Evolutionary conservation across 768 basidiomycete genomes (phyloP).

Genomic region (Vishniacozyma victoriae): DNA sequence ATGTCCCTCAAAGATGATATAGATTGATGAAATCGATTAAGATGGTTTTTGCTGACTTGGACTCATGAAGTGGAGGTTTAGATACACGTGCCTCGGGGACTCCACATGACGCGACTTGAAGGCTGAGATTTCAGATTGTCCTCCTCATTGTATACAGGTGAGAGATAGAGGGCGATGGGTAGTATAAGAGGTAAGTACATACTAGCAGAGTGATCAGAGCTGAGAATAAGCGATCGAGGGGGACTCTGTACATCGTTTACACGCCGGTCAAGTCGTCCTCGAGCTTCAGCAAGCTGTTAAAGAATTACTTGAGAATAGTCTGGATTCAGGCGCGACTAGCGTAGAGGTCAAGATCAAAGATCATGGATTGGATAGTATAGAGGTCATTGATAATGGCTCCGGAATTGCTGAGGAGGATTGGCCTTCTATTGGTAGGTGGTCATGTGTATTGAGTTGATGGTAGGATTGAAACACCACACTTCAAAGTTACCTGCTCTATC

Average conservation of each 20-base stretch:
- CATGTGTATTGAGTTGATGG: background rate
- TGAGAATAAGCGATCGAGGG: constrained; percentile 58
- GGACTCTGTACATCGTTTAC: constrained; percentile 75
- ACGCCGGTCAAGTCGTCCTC: constrained; percentile 90
- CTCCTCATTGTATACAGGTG: too few species aligned
- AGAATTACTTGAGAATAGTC: constrained; percentile 90
- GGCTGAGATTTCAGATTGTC: too few species aligned
- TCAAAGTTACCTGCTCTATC: constrained; percentile 76
- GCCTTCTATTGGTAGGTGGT: constrained; percentile 63
- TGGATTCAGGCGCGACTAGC: constrained; percentile 83
- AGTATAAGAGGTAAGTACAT: constrained; percentile 17
- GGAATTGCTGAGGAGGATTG: constrained; percentile 77
- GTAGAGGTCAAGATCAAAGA: constrained; percentile 89
- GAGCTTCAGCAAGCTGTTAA: constrained; percentile 92
- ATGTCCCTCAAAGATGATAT: background rate
- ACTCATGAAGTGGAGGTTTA: background rate
- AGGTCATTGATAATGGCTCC: constrained; percentile 86
- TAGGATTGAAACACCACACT: constrained; percentile 86
- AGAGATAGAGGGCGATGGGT: constrained; percentile 1
- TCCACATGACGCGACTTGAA: too few species aligned
- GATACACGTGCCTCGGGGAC: too few species aligned
- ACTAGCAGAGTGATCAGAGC: background rate
- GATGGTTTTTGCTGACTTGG: background rate
- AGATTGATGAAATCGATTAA: background rate
- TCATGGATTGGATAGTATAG: constrained; percentile 71